These are phyloP conservation scores for Cryphonectria radicalis DNA, from an alignment of 2,329 filamentous ascomycete genomes.

Conservation along the genomic window DNA sequence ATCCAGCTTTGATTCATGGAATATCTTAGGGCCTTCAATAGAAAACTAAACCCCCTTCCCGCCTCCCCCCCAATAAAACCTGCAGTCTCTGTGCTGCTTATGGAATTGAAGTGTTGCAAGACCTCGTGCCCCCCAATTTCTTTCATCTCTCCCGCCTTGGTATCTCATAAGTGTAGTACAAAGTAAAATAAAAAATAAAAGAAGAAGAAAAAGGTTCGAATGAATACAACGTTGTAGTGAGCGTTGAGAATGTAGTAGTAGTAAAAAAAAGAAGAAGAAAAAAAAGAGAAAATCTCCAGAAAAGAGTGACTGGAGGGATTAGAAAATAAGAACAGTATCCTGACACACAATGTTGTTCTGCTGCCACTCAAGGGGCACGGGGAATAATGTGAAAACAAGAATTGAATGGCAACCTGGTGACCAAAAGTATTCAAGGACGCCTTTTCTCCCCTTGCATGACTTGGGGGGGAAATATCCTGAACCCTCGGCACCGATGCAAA, in stretches of 20 bases:
- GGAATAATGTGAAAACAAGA: slow-evolving; percentile 21
- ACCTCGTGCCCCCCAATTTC: background rate
- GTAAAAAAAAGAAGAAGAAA: too few species aligned
- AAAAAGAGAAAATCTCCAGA: slow-evolving; percentile 10
- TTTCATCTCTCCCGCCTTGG: background rate
- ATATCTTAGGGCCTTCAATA: background rate
- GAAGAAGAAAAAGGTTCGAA: slow-evolving; percentile 18
- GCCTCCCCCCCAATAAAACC: too few species aligned
- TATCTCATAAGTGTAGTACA: slow-evolving; percentile 16
- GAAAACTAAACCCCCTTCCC: background rate
- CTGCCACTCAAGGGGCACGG: slow-evolving; percentile 26
- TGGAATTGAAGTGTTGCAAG: background rate
- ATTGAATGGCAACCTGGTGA: slow-evolving; percentile 3
- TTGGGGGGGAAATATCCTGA: slow-evolving; percentile 1
- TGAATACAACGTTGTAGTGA: slow-evolving; percentile 12
- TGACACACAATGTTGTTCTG: slow-evolving; percentile 21
- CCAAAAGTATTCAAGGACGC: slow-evolving; percentile 14
- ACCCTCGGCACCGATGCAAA: background rate
- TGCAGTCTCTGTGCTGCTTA: background rate
- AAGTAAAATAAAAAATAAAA: slow-evolving; percentile 16
- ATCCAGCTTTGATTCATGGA: slow-evolving; percentile 11
- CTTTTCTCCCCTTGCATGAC: slow-evolving; percentile 19
- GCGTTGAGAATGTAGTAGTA: slow-evolving; percentile 16
- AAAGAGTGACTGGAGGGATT: slow-evolving; percentile 26
- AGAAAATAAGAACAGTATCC: slow-evolving; percentile 24